A percentile compares a stretch with the other conserved stretches of the same genome.
Conservation (phyloP, 2,329 filamentous ascomycete genomes). For the Hymenoscyphus infarciens region DNA sequence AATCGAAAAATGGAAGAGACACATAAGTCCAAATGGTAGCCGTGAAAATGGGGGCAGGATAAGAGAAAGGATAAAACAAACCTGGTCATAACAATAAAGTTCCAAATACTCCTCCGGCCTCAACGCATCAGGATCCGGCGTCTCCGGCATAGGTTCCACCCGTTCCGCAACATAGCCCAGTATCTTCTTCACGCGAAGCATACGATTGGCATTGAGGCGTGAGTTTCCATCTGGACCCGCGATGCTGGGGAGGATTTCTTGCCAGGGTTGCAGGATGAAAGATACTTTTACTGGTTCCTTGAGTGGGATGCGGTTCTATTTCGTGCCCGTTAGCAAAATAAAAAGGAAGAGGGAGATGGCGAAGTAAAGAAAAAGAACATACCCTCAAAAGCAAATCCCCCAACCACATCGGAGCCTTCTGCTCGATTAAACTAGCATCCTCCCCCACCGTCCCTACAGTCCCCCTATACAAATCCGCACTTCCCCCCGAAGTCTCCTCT, state of each 20-base stretch:
- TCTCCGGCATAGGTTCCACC: conserved; percentile 68
- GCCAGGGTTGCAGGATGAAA: conserved; percentile 81
- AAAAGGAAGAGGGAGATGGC: not conserved
- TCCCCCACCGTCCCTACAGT: conserved; percentile 74
- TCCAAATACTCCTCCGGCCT: conserved; percentile 92
- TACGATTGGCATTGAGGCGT: conserved; percentile 90
- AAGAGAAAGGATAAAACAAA: conserved; percentile 37
- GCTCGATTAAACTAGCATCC: conserved; percentile 80
- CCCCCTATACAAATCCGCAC: conserved; percentile 85
- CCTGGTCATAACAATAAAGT: conserved; percentile 89
- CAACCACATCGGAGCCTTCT: conserved; percentile 85
- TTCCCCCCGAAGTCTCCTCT: conserved; percentile 64
- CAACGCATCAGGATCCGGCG: conserved; percentile 56
- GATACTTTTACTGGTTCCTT: conserved; percentile 98
- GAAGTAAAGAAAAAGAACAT: conserved; percentile 26
- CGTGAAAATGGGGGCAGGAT: not conserved
- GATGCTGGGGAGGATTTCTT: conserved; percentile 71
- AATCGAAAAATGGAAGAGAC: conserved; percentile 29
- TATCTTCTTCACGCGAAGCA: conserved; percentile 95
- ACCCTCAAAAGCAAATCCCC: conserved; percentile 78
- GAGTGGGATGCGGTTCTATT: conserved; percentile 69
- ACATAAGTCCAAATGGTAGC: conserved; percentile 6
- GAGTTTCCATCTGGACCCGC: conserved; percentile 75
- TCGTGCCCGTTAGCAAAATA: not conserved
- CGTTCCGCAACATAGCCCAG: conserved; percentile 87